phyloP scores from a whole-genome alignment of 1,284 basidiomycete genomes.

The Serendipita sp. region DNA sequence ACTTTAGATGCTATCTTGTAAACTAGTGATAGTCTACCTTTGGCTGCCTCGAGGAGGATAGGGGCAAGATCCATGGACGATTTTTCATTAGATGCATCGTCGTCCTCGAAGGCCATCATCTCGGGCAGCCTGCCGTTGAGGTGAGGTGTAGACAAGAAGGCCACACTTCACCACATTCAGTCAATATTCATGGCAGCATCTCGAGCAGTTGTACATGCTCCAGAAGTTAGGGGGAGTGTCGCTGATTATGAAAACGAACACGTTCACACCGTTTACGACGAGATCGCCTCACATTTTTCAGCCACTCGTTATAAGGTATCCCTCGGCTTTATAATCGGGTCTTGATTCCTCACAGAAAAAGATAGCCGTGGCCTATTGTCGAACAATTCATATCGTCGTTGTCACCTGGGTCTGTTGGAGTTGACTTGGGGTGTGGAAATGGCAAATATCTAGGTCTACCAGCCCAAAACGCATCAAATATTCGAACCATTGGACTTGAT shows the following conservation, averaged over 20 bases:
- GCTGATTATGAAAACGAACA: slow-evolving; percentile 50
- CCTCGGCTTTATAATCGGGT: slow-evolving; percentile 13
- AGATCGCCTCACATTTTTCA: slow-evolving; percentile 85
- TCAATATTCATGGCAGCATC: background rate
- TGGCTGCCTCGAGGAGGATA: no score
- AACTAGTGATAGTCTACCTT: slow-evolving; percentile 8
- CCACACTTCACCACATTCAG: no score
- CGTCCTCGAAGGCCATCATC: slow-evolving; percentile 7
- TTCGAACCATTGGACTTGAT: slow-evolving; percentile 74
- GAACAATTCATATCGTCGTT: slow-evolving; percentile 63
- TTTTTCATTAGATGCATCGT: slow-evolving; percentile 35
- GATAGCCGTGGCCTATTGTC: slow-evolving; percentile 89
- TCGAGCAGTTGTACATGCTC: background rate
- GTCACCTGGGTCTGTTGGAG: slow-evolving; percentile 67
- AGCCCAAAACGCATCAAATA: slow-evolving; percentile 35
- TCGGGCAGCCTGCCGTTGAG: background rate
- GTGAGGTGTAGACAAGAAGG: background rate
- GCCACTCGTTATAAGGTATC: slow-evolving; percentile 86
- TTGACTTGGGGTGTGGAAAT: slow-evolving; percentile 94
- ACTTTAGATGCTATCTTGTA: background rate
- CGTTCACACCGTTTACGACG: slow-evolving; percentile 79
- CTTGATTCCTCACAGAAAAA: slow-evolving; percentile 10
- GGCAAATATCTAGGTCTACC: slow-evolving; percentile 85
- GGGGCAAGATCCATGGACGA: slow-evolving; percentile 13
- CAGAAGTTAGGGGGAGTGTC: slow-evolving; percentile 4